Percentiles rank a stretch among this genome's conserved stretches.
phyloP scores from a whole-genome alignment of 2,329 filamentous ascomycete species.

The Pyrenophora graminea region DNA sequence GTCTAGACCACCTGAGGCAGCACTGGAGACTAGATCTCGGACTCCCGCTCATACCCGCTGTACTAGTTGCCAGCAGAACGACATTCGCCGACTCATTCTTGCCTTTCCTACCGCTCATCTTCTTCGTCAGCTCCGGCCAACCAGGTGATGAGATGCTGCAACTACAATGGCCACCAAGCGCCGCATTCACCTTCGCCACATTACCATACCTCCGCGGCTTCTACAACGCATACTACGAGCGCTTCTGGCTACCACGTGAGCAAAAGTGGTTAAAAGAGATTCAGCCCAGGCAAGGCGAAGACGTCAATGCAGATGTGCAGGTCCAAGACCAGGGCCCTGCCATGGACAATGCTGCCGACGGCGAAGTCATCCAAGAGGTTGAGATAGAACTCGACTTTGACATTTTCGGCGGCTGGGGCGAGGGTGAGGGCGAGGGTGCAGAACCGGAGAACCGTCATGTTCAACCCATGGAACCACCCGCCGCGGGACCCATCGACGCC shows the following conservation, averaged over 20 bases:
- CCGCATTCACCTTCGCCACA: constrained; percentile 67
- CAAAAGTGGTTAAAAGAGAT: constrained; percentile 66
- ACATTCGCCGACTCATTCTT: constrained; percentile 66
- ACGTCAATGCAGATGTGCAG: constrained; percentile 20
- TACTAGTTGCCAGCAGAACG: constrained; percentile 70
- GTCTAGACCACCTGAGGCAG: constrained; percentile 36
- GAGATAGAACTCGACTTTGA: constrained; percentile 48
- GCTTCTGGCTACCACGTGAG: constrained; percentile 61
- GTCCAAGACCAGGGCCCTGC: constrained; percentile 26
- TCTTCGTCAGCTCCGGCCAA: constrained; percentile 60
- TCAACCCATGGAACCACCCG: constrained; percentile 25
- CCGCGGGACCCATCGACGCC: constrained; percentile 19
- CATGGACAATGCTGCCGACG: constrained; percentile 45
- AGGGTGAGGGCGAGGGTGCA: constrained; percentile 38
- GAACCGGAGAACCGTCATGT: constrained; percentile 43
- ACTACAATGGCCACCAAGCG: constrained; percentile 68
- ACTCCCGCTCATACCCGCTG: constrained; percentile 68
- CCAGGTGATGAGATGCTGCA: constrained; percentile 52
- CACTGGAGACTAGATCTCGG: constrained; percentile 62
- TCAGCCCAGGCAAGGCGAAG: constrained; percentile 57
- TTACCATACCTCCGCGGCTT: constrained; percentile 67
- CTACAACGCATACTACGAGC: constrained; percentile 67
- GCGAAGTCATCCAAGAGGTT: constrained; percentile 55
- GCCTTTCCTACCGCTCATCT: constrained; percentile 65
- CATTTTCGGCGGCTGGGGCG: constrained; percentile 53